Conservation (phyloP, 441 rosid species). For the Theobroma grandiflorum region DNA sequence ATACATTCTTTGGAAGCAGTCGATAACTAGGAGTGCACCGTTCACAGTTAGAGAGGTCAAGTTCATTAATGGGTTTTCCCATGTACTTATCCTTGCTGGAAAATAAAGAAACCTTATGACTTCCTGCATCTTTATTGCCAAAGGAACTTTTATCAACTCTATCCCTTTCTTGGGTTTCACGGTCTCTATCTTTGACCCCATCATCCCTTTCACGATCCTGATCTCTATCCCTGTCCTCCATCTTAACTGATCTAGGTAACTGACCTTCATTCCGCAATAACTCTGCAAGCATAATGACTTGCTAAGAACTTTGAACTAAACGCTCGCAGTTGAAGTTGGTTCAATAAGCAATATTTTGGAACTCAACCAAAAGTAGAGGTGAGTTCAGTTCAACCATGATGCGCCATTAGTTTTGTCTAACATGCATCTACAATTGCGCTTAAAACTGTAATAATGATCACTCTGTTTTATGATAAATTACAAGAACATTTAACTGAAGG, state of each 20-base stretch:
- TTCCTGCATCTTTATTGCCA: conserved; percentile 61
- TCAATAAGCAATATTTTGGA: background rate
- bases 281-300: conserved; percentile 47
- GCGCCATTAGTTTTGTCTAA: background rate
- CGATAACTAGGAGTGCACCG: conserved; percentile 99
- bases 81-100: conserved; percentile 81
- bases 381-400: conserved; percentile 21
- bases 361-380: conserved; percentile 11
- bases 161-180: conserved; percentile 76
- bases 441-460: conserved; percentile 5
- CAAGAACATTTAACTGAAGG: conserved; percentile 18
- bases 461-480: background rate
- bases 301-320: conserved; percentile 15
- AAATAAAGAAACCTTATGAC: conserved; percentile 57
- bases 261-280: conserved; percentile 75
- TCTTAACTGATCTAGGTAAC: conserved; percentile 66
- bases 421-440: conserved; percentile 3
- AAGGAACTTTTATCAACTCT: conserved; percentile 70
- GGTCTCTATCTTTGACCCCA: conserved; percentile 72
- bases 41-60: conserved; percentile 96
- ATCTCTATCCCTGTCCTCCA: conserved; percentile 78
- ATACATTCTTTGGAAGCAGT: conserved; percentile 89
- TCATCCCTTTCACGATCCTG: conserved; percentile 69
- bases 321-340: background rate
- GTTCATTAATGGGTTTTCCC: conserved; percentile 92